phyloP scores from a whole-genome alignment of 2,329 filamentous ascomycete species.

The Coleophoma cylindrospora region DNA sequence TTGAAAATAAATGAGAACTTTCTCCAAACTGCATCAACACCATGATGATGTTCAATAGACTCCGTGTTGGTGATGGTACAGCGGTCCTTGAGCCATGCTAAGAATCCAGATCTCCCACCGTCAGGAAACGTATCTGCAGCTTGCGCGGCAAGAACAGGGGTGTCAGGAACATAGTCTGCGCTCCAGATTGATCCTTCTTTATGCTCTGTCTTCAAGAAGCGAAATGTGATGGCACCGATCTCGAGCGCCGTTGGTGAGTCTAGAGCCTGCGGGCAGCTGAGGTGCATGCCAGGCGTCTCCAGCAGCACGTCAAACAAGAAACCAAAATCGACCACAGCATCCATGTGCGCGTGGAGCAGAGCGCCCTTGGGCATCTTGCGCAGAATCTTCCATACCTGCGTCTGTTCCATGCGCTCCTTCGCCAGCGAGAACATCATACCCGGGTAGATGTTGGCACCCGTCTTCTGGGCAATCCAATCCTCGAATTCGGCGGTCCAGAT shows the following conservation, averaged over 20 bases:
- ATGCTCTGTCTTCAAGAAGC: slow-evolving; percentile 44
- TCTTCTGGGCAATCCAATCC: slow-evolving; percentile 58
- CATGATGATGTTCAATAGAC: slow-evolving; percentile 74
- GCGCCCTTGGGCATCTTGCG: slow-evolving; percentile 84
- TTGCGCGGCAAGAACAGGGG: slow-evolving; percentile 32
- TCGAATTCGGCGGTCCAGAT: slow-evolving; percentile 75
- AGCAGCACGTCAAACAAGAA: slow-evolving; percentile 72
- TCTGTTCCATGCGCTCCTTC: slow-evolving; percentile 80
- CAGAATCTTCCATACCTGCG: slow-evolving; percentile 80
- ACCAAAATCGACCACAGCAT: slow-evolving; percentile 86
- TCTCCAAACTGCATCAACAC: slow-evolving; percentile 77
- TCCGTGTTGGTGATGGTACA: slow-evolving; percentile 69
- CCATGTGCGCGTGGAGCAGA: slow-evolving; percentile 80
- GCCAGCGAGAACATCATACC: slow-evolving; percentile 93
- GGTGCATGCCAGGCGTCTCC: slow-evolving; percentile 67
- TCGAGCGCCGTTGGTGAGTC: slow-evolving; percentile 45
- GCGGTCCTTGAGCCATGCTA: slow-evolving; percentile 70
- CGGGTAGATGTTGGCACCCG: slow-evolving; percentile 66
- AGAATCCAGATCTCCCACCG: slow-evolving; percentile 66
- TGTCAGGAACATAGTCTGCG: slow-evolving; percentile 48
- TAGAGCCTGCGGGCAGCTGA: slow-evolving; percentile 54
- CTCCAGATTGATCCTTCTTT: slow-evolving; percentile 58
- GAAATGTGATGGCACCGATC: slow-evolving; percentile 55
- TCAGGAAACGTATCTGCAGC: slow-evolving; percentile 73
- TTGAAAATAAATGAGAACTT: slow-evolving; percentile 75